Conservation (phyloP, 208 protist genomes). For the Acanthamoeba quina region DNA sequence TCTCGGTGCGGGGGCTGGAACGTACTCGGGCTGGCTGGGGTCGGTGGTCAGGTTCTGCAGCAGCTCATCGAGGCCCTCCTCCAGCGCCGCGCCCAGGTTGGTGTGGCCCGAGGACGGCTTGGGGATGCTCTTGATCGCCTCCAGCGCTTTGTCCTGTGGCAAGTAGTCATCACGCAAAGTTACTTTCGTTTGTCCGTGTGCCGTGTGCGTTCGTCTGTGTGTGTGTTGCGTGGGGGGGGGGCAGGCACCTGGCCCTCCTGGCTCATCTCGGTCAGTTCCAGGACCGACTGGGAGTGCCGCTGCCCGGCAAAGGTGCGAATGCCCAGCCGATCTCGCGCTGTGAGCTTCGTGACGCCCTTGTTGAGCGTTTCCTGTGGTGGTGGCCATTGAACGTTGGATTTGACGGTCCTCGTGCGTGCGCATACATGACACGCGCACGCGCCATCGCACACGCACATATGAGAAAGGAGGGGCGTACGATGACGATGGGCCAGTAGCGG, state of each 20-base stretch:
- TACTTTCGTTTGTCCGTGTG: too few relatives aligned
- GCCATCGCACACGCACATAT: neutral
- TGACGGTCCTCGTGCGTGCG: neutral
- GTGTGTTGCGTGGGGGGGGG: too few relatives aligned
- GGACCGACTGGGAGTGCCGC: neutral
- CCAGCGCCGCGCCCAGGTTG: constrained; percentile 14
- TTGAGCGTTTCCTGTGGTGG: constrained; percentile 2
- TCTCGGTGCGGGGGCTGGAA: too few relatives aligned
- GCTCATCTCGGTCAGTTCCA: neutral
- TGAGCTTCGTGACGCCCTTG: neutral
- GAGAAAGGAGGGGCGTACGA: neutral
- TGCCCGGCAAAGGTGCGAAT: constrained; percentile 35
- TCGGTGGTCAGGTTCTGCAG: neutral
- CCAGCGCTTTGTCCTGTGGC: neutral
- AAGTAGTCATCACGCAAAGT: too few relatives aligned
- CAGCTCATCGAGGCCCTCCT: constrained; percentile 5
- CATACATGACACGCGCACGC: neutral
- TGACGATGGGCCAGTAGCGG: constrained; percentile 5
- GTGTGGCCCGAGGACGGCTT: constrained; percentile 42
- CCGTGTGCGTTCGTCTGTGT: too few relatives aligned
- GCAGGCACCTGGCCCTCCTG: neutral
- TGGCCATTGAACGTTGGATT: too few relatives aligned
- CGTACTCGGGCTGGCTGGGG: neutral
- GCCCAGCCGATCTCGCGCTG: neutral
- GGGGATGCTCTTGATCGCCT: neutral